These are phyloP conservation scores for Russula sp. DNA, from an alignment of 768 basidiomycete genomes.

Conservation along the genomic window DNA sequence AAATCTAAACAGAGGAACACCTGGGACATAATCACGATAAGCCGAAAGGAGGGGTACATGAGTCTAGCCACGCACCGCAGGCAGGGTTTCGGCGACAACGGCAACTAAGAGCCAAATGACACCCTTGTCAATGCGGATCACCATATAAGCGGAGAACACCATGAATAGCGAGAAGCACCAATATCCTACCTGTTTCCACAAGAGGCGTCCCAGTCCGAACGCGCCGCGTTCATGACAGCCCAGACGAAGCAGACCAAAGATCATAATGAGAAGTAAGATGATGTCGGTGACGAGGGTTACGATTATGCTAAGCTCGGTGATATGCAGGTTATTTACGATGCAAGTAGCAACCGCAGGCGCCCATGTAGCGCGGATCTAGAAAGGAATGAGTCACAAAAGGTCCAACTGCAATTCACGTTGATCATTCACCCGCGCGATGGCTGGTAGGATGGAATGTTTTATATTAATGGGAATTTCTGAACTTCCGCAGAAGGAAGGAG, in stretches of 20 bases:
- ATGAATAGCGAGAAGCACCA: background rate
- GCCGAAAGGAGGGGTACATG: too few relatives aligned
- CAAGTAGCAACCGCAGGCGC: background rate
- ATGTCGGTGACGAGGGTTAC: background rate
- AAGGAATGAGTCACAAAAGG: background rate
- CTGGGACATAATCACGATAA: background rate
- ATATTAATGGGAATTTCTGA: too few relatives aligned
- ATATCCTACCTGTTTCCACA: slow-evolving; percentile 8
- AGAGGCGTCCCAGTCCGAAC: background rate
- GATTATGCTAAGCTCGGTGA: background rate
- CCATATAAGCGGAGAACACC: background rate
- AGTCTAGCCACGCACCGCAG: background rate
- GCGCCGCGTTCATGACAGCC: background rate
- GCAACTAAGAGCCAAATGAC: slow-evolving; percentile 7
- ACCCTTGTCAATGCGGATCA: background rate
- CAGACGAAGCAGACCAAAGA: background rate
- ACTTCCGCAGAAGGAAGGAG: too few relatives aligned
- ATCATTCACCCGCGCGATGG: too few relatives aligned
- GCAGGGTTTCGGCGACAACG: background rate
- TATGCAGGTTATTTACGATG: background rate
- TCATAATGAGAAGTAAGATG: background rate
- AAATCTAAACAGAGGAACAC: background rate
- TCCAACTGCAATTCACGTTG: too few relatives aligned
- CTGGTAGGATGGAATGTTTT: too few relatives aligned
- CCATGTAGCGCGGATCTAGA: background rate